phyloP scores from a whole-genome alignment of 2,329 filamentous ascomycete species.

The Talaromyces sp. region DNA sequence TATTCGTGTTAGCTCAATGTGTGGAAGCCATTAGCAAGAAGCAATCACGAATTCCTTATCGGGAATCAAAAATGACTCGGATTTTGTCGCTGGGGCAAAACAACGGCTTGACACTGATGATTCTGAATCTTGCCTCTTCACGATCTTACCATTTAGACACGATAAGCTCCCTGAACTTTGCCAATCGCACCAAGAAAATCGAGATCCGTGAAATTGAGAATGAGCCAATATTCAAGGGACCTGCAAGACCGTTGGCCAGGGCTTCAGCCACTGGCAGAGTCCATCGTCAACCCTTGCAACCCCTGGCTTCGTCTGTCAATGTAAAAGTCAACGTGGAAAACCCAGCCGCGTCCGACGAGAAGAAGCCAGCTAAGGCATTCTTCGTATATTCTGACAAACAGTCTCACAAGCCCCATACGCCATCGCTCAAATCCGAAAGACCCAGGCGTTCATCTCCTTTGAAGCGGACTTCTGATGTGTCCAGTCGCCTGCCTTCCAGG shows the following conservation, averaged over 20 bases:
- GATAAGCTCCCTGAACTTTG: conserved; percentile 87
- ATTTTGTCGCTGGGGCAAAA: conserved; percentile 91
- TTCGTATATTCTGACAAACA: conserved; percentile 74
- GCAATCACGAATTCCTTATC: conserved; percentile 73
- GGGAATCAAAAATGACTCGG: conserved; percentile 95
- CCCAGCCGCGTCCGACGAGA: conserved; percentile 48
- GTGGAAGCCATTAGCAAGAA: conserved; percentile 87
- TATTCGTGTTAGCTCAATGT: conserved; percentile 91
- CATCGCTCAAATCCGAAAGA: conserved; percentile 38
- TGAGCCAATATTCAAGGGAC: conserved; percentile 79
- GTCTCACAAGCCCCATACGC: conserved; percentile 32
- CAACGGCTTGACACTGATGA: conserved; percentile 93
- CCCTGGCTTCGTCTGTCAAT: conserved; percentile 70
- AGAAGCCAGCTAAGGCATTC: conserved; percentile 77
- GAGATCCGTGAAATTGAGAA: conserved; percentile 95
- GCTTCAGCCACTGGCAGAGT: conserved; percentile 37
- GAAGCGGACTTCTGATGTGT: conserved; percentile 30
- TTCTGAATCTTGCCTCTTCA: conserved; percentile 86
- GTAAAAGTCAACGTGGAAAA: conserved; percentile 57
- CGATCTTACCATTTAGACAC: conserved; percentile 91
- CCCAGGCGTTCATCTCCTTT: conserved; percentile 40
- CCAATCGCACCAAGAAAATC: conserved; percentile 91
- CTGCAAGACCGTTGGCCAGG: conserved; percentile 49
- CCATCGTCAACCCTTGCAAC: conserved; percentile 69
- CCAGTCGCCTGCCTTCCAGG: conserved; percentile 44